Evolutionary conservation across 257 asterid species (phyloP).

Genomic region (Voacanga thouarsii): DNA sequence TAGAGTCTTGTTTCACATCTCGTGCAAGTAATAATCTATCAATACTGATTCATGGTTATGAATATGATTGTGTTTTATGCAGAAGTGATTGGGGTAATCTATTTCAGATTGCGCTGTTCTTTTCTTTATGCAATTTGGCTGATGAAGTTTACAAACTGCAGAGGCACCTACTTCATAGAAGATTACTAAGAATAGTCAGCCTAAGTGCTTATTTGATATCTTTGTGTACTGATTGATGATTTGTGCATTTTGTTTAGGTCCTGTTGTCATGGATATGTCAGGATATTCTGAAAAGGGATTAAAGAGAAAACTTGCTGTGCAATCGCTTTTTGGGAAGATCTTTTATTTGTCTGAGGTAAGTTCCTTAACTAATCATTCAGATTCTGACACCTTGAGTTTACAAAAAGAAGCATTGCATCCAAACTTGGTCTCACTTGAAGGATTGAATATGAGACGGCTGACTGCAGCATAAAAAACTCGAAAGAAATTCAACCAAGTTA

Average conservation of each 20-base stretch:
- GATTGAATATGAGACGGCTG: background rate
- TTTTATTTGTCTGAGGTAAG: slow-evolving; percentile 83
- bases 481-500: background rate
- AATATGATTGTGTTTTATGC: background rate
- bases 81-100: too few relatives aligned
- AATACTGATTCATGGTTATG: background rate
- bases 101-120: background rate
- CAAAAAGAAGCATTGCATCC: background rate
- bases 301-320: slow-evolving; percentile 85
- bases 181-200: background rate
- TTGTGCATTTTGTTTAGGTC: slow-evolving; percentile 62
- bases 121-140: background rate
- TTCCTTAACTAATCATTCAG: background rate
- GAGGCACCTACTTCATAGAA: background rate
- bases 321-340: slow-evolving; percentile 81
- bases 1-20: too few relatives aligned
- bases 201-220: slow-evolving; percentile 6
- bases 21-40: background rate
- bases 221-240: slow-evolving; percentile 18
- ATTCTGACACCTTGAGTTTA: too few relatives aligned
- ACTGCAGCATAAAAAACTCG: background rate
- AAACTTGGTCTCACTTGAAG: background rate
- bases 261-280: slow-evolving; percentile 78
- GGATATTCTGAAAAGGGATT: slow-evolving; percentile 90
- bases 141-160: background rate